A percentile compares a stretch with the other conserved stretches of the same genome.
Evolutionary conservation across 169 alveolate genomes (phyloP).

Genomic region (Plasmodium gaboni): DNA sequence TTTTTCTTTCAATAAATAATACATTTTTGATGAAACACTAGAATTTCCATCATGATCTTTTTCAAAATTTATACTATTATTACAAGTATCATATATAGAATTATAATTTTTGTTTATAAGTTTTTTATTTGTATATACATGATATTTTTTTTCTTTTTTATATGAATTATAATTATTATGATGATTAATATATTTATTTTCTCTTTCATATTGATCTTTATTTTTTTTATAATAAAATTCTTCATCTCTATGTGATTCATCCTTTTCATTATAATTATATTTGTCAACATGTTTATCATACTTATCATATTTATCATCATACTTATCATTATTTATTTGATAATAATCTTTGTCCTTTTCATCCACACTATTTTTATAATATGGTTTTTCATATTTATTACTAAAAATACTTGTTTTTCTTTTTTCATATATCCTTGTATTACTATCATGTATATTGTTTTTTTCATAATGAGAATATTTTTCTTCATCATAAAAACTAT

Average conservation of each 20-base stretch:
- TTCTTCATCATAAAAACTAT: too few species aligned
- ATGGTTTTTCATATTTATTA: slow-evolving; percentile 3
- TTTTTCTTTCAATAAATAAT: slow-evolving; percentile 1
- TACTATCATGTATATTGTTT: too few species aligned
- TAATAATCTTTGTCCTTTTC: not conserved
- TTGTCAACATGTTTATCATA: slow-evolving; percentile 9
- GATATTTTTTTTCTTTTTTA: slow-evolving; percentile 19
- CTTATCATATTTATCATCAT: not conserved
- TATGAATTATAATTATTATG: slow-evolving; percentile 4
- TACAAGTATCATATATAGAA: too few species aligned
- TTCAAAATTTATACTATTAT: too few species aligned
- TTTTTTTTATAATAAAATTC: slow-evolving; percentile 12
- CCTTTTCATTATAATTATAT: not conserved
- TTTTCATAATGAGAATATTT: too few species aligned
- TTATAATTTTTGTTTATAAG: slow-evolving; percentile 23
- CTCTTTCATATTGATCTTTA: not conserved
- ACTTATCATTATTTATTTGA: not conserved
- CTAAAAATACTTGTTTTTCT: too few species aligned
- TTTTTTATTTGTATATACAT: slow-evolving; percentile 14
- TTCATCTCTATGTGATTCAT: not conserved
- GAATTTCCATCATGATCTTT: not conserved
- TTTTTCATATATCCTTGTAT: too few species aligned
- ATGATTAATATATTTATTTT: slow-evolving; percentile 1
- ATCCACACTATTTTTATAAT: not conserved
- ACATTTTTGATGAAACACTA: not conserved